Base-by-base conservation (phyloP, 208 protist genomes). In the Trypanosoma grayi region DNA sequence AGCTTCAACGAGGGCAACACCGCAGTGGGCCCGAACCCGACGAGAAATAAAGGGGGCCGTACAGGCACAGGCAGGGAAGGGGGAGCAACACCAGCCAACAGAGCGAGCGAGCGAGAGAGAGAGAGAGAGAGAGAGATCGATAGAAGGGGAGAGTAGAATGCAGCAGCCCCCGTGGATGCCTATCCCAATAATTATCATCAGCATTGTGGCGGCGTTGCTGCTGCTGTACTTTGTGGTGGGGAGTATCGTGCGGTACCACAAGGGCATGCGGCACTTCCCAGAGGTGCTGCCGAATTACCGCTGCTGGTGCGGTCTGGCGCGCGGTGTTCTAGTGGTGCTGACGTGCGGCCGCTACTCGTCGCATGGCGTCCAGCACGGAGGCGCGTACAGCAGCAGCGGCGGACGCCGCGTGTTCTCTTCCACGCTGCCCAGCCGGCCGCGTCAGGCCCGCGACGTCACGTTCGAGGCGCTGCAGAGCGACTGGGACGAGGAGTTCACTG, bases 201-300 rank as follows among this genome's bases (percentile, higher is more conserved):
- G 78, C 43, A 34, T 82, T 1, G 8, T 81, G 1, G 28, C 50
- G 13, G 44, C 37, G 24, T 11, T 89, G 14, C 44, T 77, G 24
- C 30, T 73, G 1, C 20, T 82, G 4, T 93, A 93, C 64, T 83
- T 93, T 59, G 34, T 73, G 10, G 63, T 86, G 14, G 87, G 87
- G n/a, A 77, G 53, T 63, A 41, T 79, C 22, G 83, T 93, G 27
- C 87, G 87, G 40, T 90, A 87, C 51, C 70, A 77, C 62, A 73
- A 81, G 40, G 87, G 87, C 25, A 70, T 93, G 14, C 81, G 75
- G 28, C 66, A 60, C 59, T 93, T 69, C 58, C 87, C 87, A 0
- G 73, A 87, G 57, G 71, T 93, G 43, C 73, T 93, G 34, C 87
- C 87, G 2, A 85, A 93, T 58, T 93, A 93, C 44, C 67, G 54